These are phyloP conservation scores for Hysterangium stoloniferum DNA, from an alignment of 768 basidiomycete species.

Conservation along the genomic window DNA sequence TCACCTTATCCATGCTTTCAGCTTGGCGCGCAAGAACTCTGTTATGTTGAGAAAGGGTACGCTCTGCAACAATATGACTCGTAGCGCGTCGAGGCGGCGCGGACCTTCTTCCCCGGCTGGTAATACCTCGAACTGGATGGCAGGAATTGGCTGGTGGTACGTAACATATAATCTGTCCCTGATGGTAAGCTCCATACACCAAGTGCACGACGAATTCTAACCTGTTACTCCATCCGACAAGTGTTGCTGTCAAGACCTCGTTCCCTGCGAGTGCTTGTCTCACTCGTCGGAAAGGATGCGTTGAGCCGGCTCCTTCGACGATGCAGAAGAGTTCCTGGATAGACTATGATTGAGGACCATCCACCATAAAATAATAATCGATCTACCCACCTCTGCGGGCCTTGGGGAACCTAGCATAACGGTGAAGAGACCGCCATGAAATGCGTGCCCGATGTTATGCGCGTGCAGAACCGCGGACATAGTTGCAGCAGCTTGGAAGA, in stretches of 20 bases:
- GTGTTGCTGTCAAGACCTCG: conserved; percentile 55
- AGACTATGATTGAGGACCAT: conserved; percentile 1
- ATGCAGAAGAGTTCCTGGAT: conserved; percentile 77
- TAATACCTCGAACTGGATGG: conserved; percentile 81
- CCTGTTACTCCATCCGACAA: conserved; percentile 87
- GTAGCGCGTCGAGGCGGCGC: conserved; percentile 58
- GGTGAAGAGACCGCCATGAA: conserved; percentile 67
- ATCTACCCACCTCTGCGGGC: conserved; percentile 49
- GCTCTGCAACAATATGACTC: conserved; percentile 58
- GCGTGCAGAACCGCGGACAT: conserved; percentile 58
- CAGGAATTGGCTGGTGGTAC: conserved; percentile 68
- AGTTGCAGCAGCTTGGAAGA: conserved; percentile 69
- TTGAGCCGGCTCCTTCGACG: conserved; percentile 60
- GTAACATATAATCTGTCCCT: conserved; percentile 57
- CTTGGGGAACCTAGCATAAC: conserved; percentile 55
- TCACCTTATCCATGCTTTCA: conserved; percentile 78
- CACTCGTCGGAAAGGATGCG: conserved; percentile 72
- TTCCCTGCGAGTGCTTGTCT: conserved; percentile 64
- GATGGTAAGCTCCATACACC: background rate
- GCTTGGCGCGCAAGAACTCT: conserved; percentile 79
- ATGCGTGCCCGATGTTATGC: conserved; percentile 65
- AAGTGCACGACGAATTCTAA: conserved; percentile 23
- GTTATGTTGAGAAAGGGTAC: conserved; percentile 80
- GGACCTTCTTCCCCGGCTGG: conserved; percentile 79
- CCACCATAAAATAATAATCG: background rate